Conservation (phyloP, 2,329 filamentous ascomycete genomes). For the Alternaria atra region DNA sequence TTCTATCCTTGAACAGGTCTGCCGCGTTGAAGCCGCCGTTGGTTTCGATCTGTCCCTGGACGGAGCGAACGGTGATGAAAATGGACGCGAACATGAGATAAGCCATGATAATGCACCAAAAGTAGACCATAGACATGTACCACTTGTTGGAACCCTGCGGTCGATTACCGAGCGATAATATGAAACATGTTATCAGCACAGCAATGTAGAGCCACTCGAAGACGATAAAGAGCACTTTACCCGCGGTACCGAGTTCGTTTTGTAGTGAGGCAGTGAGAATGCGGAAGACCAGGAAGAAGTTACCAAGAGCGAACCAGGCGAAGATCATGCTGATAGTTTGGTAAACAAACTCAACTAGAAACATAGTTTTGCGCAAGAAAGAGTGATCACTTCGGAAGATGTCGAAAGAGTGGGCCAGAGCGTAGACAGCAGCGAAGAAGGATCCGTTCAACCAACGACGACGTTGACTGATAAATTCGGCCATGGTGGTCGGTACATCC, state of each 20-base stretch:
- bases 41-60: constrained; percentile 72
- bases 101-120: constrained; percentile 96
- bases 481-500: constrained; percentile 92
- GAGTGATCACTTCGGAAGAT: constrained; percentile 95
- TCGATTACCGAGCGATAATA: constrained; percentile 91
- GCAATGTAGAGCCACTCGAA: constrained; percentile 97
- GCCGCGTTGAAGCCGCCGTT: constrained; percentile 72
- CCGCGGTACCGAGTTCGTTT: constrained; percentile 77
- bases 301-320: constrained; percentile 97
- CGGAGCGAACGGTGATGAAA: constrained; percentile 89
- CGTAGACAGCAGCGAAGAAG: constrained; percentile 97
- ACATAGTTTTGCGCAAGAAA: constrained; percentile 83
- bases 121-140: constrained; percentile 97
- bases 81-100: constrained; percentile 92
- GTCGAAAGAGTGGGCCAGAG: constrained; percentile 93
- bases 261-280: constrained; percentile 91
- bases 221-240: constrained; percentile 82
- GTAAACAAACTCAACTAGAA: constrained; percentile 92
- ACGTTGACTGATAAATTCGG: constrained; percentile 93
- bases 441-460: constrained; percentile 97
- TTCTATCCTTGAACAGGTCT: constrained; percentile 82
- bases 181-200: constrained; percentile 92
- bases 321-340: constrained; percentile 98
- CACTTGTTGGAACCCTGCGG: constrained; percentile 92
- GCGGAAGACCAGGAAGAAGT: constrained; percentile 99